A percentile compares a stretch with the other conserved stretches of the same genome.
Evolutionary conservation across 2,329 filamentous ascomycete species (phyloP).

Genomic region (Harringtonia aguacate): DNA sequence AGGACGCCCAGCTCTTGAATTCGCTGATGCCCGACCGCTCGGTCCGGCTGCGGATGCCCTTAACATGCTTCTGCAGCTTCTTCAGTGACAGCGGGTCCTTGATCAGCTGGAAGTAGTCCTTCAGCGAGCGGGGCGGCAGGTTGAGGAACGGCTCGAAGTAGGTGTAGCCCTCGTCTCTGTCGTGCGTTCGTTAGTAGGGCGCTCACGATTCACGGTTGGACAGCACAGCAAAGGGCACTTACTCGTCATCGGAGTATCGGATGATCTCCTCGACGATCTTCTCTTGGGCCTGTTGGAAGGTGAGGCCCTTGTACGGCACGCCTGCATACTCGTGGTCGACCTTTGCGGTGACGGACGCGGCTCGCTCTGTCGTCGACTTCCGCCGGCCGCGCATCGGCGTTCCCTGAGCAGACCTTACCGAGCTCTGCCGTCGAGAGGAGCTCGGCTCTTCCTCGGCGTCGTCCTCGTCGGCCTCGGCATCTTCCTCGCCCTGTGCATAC

Average conservation of each 20-base stretch:
- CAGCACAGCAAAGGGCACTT: background rate
- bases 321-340: conserved; percentile 43
- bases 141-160: conserved; percentile 66
- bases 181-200: conserved; percentile 9
- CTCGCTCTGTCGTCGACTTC: conserved; percentile 8
- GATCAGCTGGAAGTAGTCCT: conserved; percentile 82
- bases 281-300: conserved; percentile 77
- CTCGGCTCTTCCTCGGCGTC: conserved; percentile 21
- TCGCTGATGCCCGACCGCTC: conserved; percentile 53
- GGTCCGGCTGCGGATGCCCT: conserved; percentile 59
- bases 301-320: conserved; percentile 58
- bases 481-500: background rate
- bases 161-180: conserved; percentile 48
- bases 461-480: background rate
- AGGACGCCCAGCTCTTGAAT: conserved; percentile 72
- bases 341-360: conserved; percentile 9
- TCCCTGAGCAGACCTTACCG: conserved; percentile 1
- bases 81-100: conserved; percentile 70
- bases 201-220: no score
- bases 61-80: conserved; percentile 65
- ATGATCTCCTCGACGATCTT: conserved; percentile 71
- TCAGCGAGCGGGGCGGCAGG: conserved; percentile 62
- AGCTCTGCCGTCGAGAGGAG: conserved; percentile 11
- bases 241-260: conserved; percentile 56
- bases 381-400: conserved; percentile 7